A percentile compares a stretch with the other conserved stretches of the same genome.
Evolutionary conservation across 192 early-diverging fungal species (phyloP).

Genomic region (Phlyctochytrium bullatum): DNA sequence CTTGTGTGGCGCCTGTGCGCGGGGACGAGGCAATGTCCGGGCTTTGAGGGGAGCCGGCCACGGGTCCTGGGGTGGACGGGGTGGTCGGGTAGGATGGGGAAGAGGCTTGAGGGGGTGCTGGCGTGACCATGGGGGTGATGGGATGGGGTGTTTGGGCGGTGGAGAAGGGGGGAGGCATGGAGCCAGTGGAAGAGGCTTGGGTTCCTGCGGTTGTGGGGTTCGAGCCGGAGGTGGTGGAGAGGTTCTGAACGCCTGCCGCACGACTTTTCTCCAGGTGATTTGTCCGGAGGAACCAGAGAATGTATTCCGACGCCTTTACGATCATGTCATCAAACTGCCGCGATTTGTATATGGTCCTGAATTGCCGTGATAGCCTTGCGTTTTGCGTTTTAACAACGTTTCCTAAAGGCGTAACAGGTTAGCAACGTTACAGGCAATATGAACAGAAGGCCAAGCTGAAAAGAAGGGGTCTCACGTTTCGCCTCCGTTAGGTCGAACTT

Average conservation of each 20-base stretch:
- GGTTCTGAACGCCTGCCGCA: background rate
- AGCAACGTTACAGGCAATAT: background rate
- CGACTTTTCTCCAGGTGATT: slow-evolving; percentile 10
- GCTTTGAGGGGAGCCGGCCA: background rate
- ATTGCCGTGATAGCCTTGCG: slow-evolving; percentile 13
- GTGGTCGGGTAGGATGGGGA: slow-evolving; percentile 8
- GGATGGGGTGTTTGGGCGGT: slow-evolving; percentile 14
- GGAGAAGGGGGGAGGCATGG: background rate
- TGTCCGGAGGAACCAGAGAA: slow-evolving; percentile 2
- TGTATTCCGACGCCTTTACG: slow-evolving; percentile 23
- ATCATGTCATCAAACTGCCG: slow-evolving; percentile 36
- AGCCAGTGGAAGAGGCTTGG: background rate
- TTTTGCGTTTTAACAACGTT: slow-evolving; percentile 1
- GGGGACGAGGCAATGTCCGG: background rate
- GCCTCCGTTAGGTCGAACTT: slow-evolving; percentile 29
- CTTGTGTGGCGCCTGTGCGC: background rate
- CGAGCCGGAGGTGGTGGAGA: background rate
- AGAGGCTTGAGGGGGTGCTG: background rate
- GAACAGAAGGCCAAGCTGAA: background rate
- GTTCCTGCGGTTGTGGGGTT: background rate
- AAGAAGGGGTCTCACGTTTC: slow-evolving; percentile 19
- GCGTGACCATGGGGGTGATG: background rate
- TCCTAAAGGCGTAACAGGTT: background rate
- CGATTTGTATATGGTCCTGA: slow-evolving; percentile 30
- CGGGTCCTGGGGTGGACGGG: slow-evolving; percentile 5